These are phyloP conservation scores for Flaveria trinervia DNA, from an alignment of 129 eudicot species.

Conservation along the genomic window DNA sequence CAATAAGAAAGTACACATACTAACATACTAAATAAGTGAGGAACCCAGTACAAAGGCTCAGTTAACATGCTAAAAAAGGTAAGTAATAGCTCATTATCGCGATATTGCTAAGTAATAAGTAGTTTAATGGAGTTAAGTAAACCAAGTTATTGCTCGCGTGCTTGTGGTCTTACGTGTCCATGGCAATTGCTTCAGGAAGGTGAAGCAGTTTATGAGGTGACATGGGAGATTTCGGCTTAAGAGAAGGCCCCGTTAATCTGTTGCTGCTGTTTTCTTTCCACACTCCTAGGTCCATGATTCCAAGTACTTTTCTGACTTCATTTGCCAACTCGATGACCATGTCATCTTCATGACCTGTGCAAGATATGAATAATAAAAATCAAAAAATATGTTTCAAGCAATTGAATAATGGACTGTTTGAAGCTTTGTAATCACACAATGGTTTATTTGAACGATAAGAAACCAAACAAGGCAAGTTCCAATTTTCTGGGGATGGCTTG, in stretches of 20 bases:
- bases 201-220: constrained; percentile 48
- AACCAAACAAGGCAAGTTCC: constrained; percentile 16
- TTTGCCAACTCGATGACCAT: constrained; percentile 85
- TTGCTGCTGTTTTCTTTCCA: constrained; percentile 45
- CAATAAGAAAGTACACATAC: constrained; percentile 21
- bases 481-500: neutral
- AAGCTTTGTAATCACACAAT: neutral
- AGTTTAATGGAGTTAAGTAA: constrained; percentile 19
- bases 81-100: neutral
- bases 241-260: constrained; percentile 50
- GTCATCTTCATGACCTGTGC: constrained; percentile 89
- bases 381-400: neutral
- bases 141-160: constrained; percentile 1
- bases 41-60: constrained; percentile 17
- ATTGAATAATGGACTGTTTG: neutral
- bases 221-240: constrained; percentile 45
- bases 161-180: constrained; percentile 46
- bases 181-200: constrained; percentile 61
- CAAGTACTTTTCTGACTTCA: constrained; percentile 85
- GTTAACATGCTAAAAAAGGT: constrained; percentile 22
- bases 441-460: neutral
- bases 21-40: constrained; percentile 18
- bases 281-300: constrained; percentile 31
- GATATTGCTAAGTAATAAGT: constrained; percentile 18
- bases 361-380: neutral